phyloP scores from a whole-genome alignment of 352 stramenopile genomes.

The Thalassiosira ordinaria region DNA sequence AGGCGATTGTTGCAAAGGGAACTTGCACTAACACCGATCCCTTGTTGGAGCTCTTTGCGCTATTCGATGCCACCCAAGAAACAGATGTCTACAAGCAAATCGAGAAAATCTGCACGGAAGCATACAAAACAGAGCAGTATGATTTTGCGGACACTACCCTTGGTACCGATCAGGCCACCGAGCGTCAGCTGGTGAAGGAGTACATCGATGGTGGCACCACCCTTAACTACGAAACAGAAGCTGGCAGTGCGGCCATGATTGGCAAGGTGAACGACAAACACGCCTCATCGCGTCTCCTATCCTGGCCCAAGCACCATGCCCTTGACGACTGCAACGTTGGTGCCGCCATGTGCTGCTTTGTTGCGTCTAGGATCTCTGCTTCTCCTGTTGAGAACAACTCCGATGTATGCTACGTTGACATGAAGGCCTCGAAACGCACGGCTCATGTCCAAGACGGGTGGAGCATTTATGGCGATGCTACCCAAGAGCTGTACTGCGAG shows the following conservation, averaged over 20 bases:
- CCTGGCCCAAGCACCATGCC: slow-evolving; percentile 21
- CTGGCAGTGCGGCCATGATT: slow-evolving; percentile 4
- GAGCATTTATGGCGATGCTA: slow-evolving; percentile 10
- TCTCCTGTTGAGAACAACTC: slow-evolving; percentile 1
- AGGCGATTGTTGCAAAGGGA: background rate
- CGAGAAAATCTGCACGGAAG: slow-evolving; percentile 9
- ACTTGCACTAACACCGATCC: slow-evolving; percentile 15
- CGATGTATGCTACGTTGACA: slow-evolving; percentile 31
- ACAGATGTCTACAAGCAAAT: slow-evolving; percentile 20
- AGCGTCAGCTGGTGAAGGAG: slow-evolving; percentile 19
- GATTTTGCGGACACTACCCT: slow-evolving; percentile 9
- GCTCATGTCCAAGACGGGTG: slow-evolving; percentile 20
- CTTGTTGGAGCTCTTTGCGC: slow-evolving; percentile 23
- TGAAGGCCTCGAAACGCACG: background rate
- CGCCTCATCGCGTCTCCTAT: background rate
- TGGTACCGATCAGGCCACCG: background rate
- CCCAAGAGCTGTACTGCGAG: slow-evolving; percentile 2
- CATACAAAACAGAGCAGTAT: slow-evolving; percentile 1
- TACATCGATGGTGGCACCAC: slow-evolving; percentile 26
- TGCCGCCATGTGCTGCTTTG: slow-evolving; percentile 35
- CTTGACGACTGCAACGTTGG: slow-evolving; percentile 21
- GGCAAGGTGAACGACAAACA: background rate
- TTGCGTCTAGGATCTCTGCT: background rate
- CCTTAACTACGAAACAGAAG: slow-evolving; percentile 16
- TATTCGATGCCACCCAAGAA: slow-evolving; percentile 19